Evolutionary conservation across 2,329 filamentous ascomycete species (phyloP).

Genomic region (Ustilaginoidea virens): DNA sequence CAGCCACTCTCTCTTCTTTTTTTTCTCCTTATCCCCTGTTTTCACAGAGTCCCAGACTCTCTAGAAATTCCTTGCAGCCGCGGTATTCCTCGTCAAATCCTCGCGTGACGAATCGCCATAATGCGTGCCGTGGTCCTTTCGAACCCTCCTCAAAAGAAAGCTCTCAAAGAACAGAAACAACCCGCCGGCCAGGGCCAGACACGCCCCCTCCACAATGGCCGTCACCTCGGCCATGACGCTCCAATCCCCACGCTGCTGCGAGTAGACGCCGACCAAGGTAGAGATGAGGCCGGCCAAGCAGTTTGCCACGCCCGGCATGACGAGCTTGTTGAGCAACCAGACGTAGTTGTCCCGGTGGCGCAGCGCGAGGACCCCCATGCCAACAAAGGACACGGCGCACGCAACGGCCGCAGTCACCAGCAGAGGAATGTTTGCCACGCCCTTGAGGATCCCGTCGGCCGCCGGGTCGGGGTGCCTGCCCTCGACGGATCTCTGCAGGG

Average conservation of each 20-base stretch:
- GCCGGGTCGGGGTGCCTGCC: conserved; percentile 8
- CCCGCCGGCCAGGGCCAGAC: conserved; percentile 11
- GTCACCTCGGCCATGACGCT: conserved; percentile 23
- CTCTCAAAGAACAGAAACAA: conserved; percentile 17
- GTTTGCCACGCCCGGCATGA: conserved; percentile 29
- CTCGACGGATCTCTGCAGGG: conserved; percentile 14
- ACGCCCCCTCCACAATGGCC: conserved; percentile 19
- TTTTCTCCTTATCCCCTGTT: not conserved
- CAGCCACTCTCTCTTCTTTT: not conserved
- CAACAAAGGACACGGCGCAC: conserved; percentile 18
- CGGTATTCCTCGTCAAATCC: not conserved
- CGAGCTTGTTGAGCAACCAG: conserved; percentile 36
- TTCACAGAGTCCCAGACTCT: too few relatives aligned
- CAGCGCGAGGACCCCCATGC: conserved; percentile 27
- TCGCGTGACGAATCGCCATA: conserved; percentile 8
- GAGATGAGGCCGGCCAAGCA: conserved; percentile 32
- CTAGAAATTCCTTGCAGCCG: conserved; percentile 1
- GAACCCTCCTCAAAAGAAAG: conserved; percentile 16
- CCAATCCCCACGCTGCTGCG: conserved; percentile 28
- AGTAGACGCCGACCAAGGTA: conserved; percentile 33
- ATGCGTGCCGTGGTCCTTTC: conserved; percentile 12
- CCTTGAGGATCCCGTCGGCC: conserved; percentile 10
- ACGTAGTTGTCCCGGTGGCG: conserved; percentile 32
- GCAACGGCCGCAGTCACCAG: conserved; percentile 27
- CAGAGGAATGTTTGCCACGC: conserved; percentile 20